These are phyloP conservation scores for Aspergillus sp. DNA, from an alignment of 2,329 filamentous ascomycete genomes.

Conservation along the genomic window DNA sequence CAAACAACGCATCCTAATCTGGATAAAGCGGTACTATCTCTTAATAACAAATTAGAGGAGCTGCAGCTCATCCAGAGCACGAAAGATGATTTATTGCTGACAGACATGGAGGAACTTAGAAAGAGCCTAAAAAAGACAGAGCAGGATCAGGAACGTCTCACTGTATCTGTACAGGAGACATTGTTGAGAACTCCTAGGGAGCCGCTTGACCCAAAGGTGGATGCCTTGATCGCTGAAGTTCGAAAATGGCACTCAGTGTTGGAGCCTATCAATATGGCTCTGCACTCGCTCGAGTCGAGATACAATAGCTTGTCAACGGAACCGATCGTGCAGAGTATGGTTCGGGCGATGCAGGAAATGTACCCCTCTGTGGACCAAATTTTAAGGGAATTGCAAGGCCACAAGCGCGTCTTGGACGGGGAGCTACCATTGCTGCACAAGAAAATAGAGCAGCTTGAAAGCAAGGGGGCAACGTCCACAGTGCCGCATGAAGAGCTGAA, in stretches of 20 bases:
- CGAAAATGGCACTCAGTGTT: not conserved
- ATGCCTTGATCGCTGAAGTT: not conserved
- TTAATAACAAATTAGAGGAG: slow-evolving; percentile 9
- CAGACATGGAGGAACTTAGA: slow-evolving; percentile 20
- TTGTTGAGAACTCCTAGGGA: not conserved
- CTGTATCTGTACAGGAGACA: not conserved
- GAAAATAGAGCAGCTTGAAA: slow-evolving; percentile 9
- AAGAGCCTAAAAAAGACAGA: not conserved
- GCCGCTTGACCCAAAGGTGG: slow-evolving; percentile 5
- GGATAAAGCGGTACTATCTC: slow-evolving; percentile 1
- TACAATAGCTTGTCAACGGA: slow-evolving; percentile 51
- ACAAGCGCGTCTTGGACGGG: slow-evolving; percentile 18
- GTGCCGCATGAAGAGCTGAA: slow-evolving; percentile 4
- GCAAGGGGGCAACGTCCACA: not conserved
- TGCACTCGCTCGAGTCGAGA: slow-evolving; percentile 47
- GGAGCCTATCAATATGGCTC: slow-evolving; percentile 17
- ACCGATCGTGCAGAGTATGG: slow-evolving; percentile 35
- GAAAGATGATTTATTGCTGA: slow-evolving; percentile 23
- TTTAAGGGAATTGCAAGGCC: slow-evolving; percentile 19
- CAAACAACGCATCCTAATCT: not conserved
- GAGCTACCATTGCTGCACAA: slow-evolving; percentile 1
- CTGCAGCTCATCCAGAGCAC: slow-evolving; percentile 13
- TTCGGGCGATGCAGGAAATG: slow-evolving; percentile 34
- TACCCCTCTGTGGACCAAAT: slow-evolving; percentile 32
- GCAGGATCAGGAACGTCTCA: not conserved